phyloP scores from a whole-genome alignment of 2,329 filamentous ascomycete species.

The Neobulgaria alba region DNA sequence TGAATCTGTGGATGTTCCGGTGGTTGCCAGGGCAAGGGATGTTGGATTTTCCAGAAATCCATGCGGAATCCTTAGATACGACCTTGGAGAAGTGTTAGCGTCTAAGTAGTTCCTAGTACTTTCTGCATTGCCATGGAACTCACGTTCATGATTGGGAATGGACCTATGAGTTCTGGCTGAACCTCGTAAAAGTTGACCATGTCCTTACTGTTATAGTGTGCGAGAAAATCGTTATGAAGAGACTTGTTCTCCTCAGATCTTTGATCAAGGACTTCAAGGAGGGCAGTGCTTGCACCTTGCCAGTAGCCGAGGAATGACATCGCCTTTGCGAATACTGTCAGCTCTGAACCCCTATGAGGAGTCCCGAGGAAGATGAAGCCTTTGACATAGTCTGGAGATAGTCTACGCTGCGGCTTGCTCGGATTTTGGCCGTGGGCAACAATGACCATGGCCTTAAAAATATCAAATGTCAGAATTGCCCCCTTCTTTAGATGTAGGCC shows the following conservation, averaged over 20 bases:
- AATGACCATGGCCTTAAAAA: no score
- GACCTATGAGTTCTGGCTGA: background rate
- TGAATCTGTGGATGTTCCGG: no score
- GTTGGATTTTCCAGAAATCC: no score
- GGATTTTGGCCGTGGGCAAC: background rate
- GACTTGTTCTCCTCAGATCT: background rate
- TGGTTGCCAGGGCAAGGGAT: no score
- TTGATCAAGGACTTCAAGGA: background rate
- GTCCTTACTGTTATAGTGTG: background rate
- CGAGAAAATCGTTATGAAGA: background rate
- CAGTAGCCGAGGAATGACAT: no score
- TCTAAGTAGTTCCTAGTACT: no score
- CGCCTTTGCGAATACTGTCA: background rate
- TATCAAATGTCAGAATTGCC: no score
- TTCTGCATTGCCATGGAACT: background rate
- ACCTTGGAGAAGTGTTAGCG: no score
- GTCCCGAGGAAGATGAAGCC: background rate
- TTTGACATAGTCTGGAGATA: background rate
- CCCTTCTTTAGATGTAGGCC: no score
- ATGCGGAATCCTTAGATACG: background rate
- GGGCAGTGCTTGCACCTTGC: background rate
- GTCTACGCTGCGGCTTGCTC: background rate
- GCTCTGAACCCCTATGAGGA: background rate
- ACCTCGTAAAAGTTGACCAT: background rate
- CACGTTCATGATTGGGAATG: background rate